Conservation (phyloP, 306 rosid genomes). For the Boehmeria nivea region DNA sequence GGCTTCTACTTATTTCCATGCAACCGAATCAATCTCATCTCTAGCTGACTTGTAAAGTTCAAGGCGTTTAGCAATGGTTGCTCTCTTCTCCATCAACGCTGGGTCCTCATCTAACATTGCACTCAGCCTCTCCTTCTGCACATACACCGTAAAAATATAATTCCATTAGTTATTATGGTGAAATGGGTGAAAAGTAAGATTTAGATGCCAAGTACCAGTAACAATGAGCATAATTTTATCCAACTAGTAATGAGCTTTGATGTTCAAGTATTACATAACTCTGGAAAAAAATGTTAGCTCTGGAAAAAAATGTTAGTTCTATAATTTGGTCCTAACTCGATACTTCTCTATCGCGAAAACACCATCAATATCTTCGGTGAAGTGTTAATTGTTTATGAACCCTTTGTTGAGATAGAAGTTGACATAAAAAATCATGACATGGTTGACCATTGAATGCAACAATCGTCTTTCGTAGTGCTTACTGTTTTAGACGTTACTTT, state of each 20-base stretch:
- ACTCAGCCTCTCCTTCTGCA: conserved; percentile 86
- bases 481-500: no score
- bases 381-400: no score
- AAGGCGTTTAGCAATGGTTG: conserved; percentile 72
- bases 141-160: not conserved
- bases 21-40: conserved; percentile 91
- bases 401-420: no score
- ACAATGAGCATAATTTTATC: no score
- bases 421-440: no score
- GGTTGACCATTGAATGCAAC: no score
- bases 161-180: no score
- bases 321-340: not conserved
- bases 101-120: conserved; percentile 98
- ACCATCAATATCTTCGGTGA: no score
- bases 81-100: conserved; percentile 79
- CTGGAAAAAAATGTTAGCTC: no score
- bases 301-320: no score
- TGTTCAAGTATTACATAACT: no score
- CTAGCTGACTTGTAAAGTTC: conserved; percentile 94
- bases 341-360: not conserved
- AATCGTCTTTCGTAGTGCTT: no score
- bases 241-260: not conserved
- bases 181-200: not conserved
- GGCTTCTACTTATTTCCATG: conserved; percentile 60
- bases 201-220: not conserved